Conservation (phyloP, 352 stramenopile species). For the Saprolegnia diclina region DNA sequence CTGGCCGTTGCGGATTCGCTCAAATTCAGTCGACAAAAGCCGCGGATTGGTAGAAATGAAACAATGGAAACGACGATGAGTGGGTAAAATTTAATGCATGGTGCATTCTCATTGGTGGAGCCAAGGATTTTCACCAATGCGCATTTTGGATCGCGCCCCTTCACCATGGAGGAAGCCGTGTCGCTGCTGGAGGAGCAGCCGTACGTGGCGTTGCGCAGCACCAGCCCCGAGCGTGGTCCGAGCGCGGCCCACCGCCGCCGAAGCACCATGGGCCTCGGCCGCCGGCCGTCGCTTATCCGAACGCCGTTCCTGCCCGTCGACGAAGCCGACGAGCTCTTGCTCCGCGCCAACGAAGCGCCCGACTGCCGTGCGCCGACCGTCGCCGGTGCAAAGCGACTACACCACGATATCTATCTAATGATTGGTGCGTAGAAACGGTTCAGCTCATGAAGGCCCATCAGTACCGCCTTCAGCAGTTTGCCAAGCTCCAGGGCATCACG, state of each 20-base stretch:
- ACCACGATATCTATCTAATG: background rate
- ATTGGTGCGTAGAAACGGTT: conserved; percentile 22
- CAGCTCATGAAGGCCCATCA: conserved; percentile 2
- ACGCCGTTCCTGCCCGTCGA: conserved; percentile 22
- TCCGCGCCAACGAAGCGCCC: conserved; percentile 56
- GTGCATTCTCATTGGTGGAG: background rate
- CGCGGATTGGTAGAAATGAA: background rate
- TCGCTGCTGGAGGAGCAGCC: conserved; percentile 9
- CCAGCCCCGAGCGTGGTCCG: background rate
- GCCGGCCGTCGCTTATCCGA: conserved; percentile 17
- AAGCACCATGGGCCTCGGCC: background rate
- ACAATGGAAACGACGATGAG: no score
- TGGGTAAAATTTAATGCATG: background rate
- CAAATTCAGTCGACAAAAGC: background rate
- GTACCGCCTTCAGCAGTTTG: conserved; percentile 26
- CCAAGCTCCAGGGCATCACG: conserved; percentile 23
- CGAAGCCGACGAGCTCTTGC: conserved; percentile 63
- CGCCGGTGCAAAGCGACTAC: conserved; percentile 31
- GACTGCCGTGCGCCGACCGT: conserved; percentile 53
- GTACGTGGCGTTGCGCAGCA: conserved; percentile 3
- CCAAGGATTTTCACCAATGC: background rate
- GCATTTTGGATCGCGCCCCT: background rate
- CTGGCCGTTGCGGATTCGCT: background rate
- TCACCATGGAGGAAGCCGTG: background rate
- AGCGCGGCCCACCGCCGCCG: background rate